These are phyloP conservation scores for Maudiozyma turicensis DNA, from an alignment of 805 yeast genomes.

Conservation along the genomic window DNA sequence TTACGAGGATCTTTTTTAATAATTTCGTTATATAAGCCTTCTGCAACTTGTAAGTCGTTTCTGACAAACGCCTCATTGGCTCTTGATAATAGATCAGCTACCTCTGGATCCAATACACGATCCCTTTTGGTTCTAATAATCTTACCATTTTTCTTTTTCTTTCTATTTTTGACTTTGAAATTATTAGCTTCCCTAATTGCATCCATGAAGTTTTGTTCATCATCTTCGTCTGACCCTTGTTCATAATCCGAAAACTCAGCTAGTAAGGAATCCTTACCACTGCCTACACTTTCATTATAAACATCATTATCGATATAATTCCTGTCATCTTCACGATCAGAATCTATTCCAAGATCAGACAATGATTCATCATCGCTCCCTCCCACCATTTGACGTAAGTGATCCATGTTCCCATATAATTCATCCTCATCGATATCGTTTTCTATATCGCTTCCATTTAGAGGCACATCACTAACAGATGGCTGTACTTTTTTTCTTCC, in stretches of 20 bases:
- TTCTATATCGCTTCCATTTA: neutral
- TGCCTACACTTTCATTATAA: neutral
- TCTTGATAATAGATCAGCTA: slow-evolving; percentile 49
- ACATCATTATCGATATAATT: neutral
- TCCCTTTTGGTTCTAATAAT: slow-evolving; percentile 22
- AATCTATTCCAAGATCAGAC: slow-evolving; percentile 3
- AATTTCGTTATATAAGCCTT: slow-evolving; percentile 53
- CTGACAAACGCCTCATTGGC: slow-evolving; percentile 78
- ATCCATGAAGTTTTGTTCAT: slow-evolving; percentile 42
- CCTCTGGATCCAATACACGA: slow-evolving; percentile 60
- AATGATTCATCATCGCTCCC: slow-evolving; percentile 8
- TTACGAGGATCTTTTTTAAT: slow-evolving; percentile 69
- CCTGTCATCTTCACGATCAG: slow-evolving; percentile 4
- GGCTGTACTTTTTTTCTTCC: too few relatives aligned
- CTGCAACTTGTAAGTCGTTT: slow-evolving; percentile 50
- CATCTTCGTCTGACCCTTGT: slow-evolving; percentile 33
- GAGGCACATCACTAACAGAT: neutral
- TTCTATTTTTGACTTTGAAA: slow-evolving; percentile 37
- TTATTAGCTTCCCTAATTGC: slow-evolving; percentile 61
- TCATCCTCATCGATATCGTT: slow-evolving; percentile 24
- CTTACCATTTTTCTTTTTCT: slow-evolving; percentile 22
- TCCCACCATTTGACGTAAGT: slow-evolving; percentile 18
- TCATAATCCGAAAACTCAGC: slow-evolving; percentile 31
- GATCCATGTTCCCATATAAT: slow-evolving; percentile 28
- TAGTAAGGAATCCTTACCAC: slow-evolving; percentile 27